Evolutionary conservation across 2,329 filamentous ascomycete genomes (phyloP).

Genomic region (Calycina herbarum): DNA sequence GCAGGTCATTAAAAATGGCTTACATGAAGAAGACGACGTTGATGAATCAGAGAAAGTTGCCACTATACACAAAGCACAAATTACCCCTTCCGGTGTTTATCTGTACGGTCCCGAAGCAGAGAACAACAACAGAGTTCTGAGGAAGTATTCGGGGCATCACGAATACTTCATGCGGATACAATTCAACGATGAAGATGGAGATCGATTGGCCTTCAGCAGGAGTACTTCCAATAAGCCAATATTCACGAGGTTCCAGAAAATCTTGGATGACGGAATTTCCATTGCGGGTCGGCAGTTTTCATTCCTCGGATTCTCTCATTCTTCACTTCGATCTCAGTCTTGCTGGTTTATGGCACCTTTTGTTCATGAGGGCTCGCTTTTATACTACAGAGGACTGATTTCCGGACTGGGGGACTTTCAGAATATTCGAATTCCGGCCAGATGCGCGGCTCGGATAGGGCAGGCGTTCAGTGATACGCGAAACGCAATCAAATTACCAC

Average conservation of each 20-base stretch:
- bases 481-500: slow-evolving; percentile 54
- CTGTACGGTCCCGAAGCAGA: slow-evolving; percentile 64
- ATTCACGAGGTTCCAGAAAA: slow-evolving; percentile 57
- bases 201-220: slow-evolving; percentile 60
- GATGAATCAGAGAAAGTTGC: slow-evolving; percentile 24
- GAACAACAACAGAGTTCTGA: slow-evolving; percentile 68
- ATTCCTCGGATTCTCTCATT: slow-evolving; percentile 80
- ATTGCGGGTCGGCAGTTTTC: slow-evolving; percentile 63
- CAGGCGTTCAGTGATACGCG: slow-evolving; percentile 76
- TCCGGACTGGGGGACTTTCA: slow-evolving; percentile 49
- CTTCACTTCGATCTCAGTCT: slow-evolving; percentile 69
- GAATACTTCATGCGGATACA: slow-evolving; percentile 69
- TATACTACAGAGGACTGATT: slow-evolving; percentile 43
- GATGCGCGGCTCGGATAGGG: slow-evolving; percentile 59
- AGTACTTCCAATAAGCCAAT: slow-evolving; percentile 51
- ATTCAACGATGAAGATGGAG: slow-evolving; percentile 73
- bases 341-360: slow-evolving; percentile 65
- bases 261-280: slow-evolving; percentile 59
- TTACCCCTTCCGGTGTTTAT: slow-evolving; percentile 60
- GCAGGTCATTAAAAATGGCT: slow-evolving; percentile 30
- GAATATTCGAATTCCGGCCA: slow-evolving; percentile 53
- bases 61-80: slow-evolving; percentile 34
- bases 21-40: slow-evolving; percentile 31
- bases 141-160: slow-evolving; percentile 58
- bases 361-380: slow-evolving; percentile 34